Conservation (phyloP, 2,329 filamentous ascomycete species). For the Aureobasidium sp. region DNA sequence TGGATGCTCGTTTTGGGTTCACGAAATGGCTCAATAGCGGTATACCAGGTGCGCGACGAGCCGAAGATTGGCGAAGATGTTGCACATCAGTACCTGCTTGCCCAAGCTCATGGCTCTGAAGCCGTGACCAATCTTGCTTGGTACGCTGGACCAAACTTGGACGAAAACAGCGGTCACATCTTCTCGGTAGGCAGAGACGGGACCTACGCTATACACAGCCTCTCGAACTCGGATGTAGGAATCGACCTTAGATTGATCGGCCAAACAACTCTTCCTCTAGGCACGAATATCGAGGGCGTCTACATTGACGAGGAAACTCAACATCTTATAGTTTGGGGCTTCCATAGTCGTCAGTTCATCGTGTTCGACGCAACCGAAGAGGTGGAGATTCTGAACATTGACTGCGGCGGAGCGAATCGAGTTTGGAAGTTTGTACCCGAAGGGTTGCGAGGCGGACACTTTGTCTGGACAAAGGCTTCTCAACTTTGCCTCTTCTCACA, state of each 20-base stretch:
- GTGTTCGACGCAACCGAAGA: conserved; percentile 70
- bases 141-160: conserved; percentile 10
- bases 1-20: conserved; percentile 41
- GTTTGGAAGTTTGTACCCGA: conserved; percentile 54
- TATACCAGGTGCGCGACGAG: conserved; percentile 19
- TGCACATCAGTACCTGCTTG: conserved; percentile 13
- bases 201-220: conserved; percentile 56
- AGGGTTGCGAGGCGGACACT: conserved; percentile 36
- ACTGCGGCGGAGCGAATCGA: conserved; percentile 80
- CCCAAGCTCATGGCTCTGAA: conserved; percentile 43
- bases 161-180: conserved; percentile 39
- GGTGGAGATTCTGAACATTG: conserved; percentile 60
- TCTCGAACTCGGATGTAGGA: conserved; percentile 21
- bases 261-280: conserved; percentile 60
- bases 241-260: conserved; percentile 51
- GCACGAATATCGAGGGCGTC: conserved; percentile 66
- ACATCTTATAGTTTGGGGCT: conserved; percentile 69
- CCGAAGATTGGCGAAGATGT: background rate
- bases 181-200: conserved; percentile 72
- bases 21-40: conserved; percentile 44
- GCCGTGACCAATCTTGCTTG: conserved; percentile 58
- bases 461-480: conserved; percentile 68
- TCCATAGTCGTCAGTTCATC: conserved; percentile 69
- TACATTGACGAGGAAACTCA: conserved; percentile 44
- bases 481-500: conserved; percentile 14